Base-by-base conservation (phyloP, 495 filamentous ascomycete species). In the Lindgomyces ingoldianus region DNA sequence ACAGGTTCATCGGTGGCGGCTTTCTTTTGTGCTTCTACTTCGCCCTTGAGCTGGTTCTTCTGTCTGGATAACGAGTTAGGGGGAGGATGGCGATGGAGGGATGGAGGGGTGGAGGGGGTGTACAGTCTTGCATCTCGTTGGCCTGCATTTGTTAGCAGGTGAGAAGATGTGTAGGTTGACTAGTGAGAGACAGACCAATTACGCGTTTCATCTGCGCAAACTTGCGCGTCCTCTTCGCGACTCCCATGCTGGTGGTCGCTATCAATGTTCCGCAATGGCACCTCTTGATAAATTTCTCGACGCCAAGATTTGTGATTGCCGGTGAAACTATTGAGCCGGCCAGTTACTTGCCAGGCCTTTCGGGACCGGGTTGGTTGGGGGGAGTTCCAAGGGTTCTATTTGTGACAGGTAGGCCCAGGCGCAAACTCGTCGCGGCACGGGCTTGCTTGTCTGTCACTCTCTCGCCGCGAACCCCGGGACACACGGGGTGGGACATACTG, bases 11-110 rank as follows among this genome's bases (percentile, higher is more conserved):
- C 72, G 30, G 65, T 76, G 53, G 78, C 76, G 25, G 77, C 77
- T 60, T 85, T 86, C 71, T 85, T 84, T 68, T 80, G 77, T 56
- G 77, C 80, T 60, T 79, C 75, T 33, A 76, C 73, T 44, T 87
- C 85, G 30, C 63, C 74, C 53, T 76, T 78, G 30, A 74, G 51
- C 45, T 81, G 77, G 71, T 83, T 82, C 70, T 83, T 80, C 52
- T 83, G 82, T 41, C 76, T 78, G 45, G 6, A 68, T 48, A 33
- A 19, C 10, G 25, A 11, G 27, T 42, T 19, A 44, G 26, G 42
- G 33, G 18, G 29, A 48, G 44, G 44, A 16, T 4, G 36, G 24
- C 10, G 8, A n/a, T 12, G 49, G 10, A n/a, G 25, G 49, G 16
- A 22, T 29, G 29, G 29, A 46, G 41, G 10, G 12, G 50, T 26